These are phyloP conservation scores for Mycotypha africana DNA, from an alignment of 371 early-diverging fungal species.

Conservation along the genomic window DNA sequence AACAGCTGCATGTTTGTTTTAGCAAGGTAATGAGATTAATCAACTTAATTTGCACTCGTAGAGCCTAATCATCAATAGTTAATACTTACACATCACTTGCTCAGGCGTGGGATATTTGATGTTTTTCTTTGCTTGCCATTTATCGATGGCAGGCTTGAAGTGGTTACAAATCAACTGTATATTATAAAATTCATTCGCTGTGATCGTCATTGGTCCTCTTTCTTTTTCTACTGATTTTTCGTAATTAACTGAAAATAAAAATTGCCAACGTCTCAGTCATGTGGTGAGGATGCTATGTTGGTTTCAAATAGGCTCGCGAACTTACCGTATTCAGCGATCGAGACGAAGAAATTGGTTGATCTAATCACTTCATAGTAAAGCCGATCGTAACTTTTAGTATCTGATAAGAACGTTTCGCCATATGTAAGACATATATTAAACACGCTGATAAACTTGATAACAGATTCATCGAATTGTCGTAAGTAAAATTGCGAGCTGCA, in stretches of 20 bases:
- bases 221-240: no score
- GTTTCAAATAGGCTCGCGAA: no score
- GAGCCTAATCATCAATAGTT: no score
- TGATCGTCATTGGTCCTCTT: conserved; percentile 2
- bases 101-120: conserved; percentile 28
- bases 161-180: conserved; percentile 33
- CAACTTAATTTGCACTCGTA: no score
- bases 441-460: conserved; percentile 39
- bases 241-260: no score
- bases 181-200: conserved; percentile 23
- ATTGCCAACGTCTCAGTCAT: no score
- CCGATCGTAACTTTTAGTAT: conserved; percentile 45
- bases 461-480: no score
- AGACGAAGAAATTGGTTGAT: conserved; percentile 31
- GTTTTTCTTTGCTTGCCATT: conserved; percentile 27
- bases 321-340: conserved; percentile 40
- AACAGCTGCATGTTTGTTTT: conserved; percentile 6
- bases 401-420: conserved; percentile 48
- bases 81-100: conserved; percentile 31
- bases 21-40: not conserved
- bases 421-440: conserved; percentile 47
- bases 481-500: no score
- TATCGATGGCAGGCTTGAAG: conserved; percentile 36
- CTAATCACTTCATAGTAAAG: conserved; percentile 55
- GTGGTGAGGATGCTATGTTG: no score